Conservation (phyloP, 2,329 filamentous ascomycete genomes). For the Aaosphaeria arxii region DNA sequence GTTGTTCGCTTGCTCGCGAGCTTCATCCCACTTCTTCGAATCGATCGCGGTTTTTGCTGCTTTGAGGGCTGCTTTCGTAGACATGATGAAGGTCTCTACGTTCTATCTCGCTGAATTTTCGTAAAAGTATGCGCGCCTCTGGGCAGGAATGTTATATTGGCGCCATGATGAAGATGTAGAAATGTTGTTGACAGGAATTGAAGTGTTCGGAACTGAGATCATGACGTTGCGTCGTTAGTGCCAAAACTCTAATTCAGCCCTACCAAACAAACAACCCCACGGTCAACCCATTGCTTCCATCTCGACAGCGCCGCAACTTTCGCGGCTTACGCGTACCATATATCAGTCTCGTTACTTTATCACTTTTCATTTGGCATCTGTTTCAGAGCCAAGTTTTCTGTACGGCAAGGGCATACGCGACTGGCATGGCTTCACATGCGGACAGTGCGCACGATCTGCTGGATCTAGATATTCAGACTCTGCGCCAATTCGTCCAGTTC, state of each 20-base stretch:
- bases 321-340: background rate
- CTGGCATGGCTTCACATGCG: conserved; percentile 29
- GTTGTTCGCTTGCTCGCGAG: conserved; percentile 64
- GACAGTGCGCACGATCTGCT: conserved; percentile 39
- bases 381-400: no score
- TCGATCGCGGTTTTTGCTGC: conserved; percentile 76
- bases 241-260: conserved; percentile 20
- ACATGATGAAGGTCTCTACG: conserved; percentile 17
- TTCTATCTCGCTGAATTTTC: no score
- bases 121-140: no score
- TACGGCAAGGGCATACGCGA: no score
- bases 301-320: background rate
- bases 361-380: no score
- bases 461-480: conserved; percentile 74
- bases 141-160: no score
- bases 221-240: conserved; percentile 8
- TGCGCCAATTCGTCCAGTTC: conserved; percentile 76
- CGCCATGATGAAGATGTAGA: no score
- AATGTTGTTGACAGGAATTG: no score
- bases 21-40: conserved; percentile 74
- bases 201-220: no score
- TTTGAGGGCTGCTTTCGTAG: conserved; percentile 72
- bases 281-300: background rate
- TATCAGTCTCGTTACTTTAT: no score
- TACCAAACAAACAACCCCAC: conserved; percentile 8